These are phyloP conservation scores for Cryptosporidium viatorum DNA, from an alignment of 169 alveolate species.

Conservation along the genomic window DNA sequence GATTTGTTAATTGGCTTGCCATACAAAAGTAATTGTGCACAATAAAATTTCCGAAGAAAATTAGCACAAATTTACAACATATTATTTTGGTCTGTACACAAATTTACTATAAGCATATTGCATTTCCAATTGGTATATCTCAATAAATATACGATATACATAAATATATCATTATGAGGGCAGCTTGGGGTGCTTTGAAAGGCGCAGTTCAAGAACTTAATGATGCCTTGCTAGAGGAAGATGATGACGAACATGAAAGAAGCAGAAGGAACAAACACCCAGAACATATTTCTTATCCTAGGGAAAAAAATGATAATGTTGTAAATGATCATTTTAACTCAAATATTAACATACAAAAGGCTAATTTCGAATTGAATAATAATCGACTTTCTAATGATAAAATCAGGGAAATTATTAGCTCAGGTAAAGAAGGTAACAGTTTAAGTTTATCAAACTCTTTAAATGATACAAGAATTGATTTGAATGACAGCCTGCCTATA, in stretches of 20 bases:
- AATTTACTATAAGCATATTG: background rate
- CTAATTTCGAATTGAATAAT: background rate
- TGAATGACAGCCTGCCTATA: background rate
- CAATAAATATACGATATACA: background rate
- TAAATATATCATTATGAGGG: slow-evolving; percentile 24
- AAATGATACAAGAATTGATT: background rate
- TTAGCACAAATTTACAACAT: background rate
- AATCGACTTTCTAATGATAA: background rate
- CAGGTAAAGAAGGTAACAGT: background rate
- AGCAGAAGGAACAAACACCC: background rate
- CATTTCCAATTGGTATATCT: background rate
- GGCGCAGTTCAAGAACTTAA: slow-evolving; percentile 74
- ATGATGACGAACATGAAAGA: slow-evolving; percentile 10
- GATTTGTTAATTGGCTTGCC: background rate
- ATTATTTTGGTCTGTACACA: background rate
- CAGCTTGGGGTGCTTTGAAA: slow-evolving; percentile 76
- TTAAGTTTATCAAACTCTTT: background rate
- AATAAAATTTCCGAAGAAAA: background rate
- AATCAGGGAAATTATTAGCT: background rate
- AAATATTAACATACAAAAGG: background rate
- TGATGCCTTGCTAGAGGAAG: slow-evolving; percentile 67
- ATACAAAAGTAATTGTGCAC: background rate
- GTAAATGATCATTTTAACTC: background rate
- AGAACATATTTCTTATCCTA: background rate
- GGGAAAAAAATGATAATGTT: background rate